phyloP scores from a whole-genome alignment of 179 eudicot genomes.

The Beta macrorhiza region DNA sequence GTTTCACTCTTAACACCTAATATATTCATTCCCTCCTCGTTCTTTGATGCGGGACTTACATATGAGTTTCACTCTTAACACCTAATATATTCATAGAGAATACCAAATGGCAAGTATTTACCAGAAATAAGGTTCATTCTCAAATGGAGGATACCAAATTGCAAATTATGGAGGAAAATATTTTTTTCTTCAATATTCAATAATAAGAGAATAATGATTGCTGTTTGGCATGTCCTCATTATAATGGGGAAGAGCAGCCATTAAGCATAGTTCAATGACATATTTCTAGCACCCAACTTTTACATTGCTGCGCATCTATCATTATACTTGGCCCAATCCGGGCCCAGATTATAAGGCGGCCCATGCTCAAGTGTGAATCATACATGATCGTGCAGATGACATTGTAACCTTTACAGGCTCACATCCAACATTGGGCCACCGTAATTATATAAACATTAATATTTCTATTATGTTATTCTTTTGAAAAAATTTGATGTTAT shows the following conservation, averaged over 20 bases:
- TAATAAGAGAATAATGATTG: too few species aligned
- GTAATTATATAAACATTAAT: not conserved
- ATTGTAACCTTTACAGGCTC: conserved; percentile 7
- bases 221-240: not conserved
- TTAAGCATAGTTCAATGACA: too few species aligned
- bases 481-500: not conserved
- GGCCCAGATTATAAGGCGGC: not conserved
- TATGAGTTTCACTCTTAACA: too few species aligned
- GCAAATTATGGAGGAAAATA: not conserved
- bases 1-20: too few species aligned
- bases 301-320: not conserved
- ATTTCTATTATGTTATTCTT: not conserved
- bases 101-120: not conserved
- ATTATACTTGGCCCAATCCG: conserved; percentile 6
- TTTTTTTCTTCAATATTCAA: not conserved
- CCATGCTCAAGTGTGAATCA: conserved; percentile 5
- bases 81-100: too few species aligned
- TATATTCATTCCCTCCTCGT: too few species aligned
- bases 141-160: not conserved
- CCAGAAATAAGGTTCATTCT: not conserved
- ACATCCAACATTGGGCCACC: conserved; percentile 17
- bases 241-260: too few species aligned
- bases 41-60: too few species aligned
- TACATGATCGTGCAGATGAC: not conserved
- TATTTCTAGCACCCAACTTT: not conserved